Conservation (phyloP, 225 moss, liverwort and hornwort species). For the Lunularia cruciata region DNA sequence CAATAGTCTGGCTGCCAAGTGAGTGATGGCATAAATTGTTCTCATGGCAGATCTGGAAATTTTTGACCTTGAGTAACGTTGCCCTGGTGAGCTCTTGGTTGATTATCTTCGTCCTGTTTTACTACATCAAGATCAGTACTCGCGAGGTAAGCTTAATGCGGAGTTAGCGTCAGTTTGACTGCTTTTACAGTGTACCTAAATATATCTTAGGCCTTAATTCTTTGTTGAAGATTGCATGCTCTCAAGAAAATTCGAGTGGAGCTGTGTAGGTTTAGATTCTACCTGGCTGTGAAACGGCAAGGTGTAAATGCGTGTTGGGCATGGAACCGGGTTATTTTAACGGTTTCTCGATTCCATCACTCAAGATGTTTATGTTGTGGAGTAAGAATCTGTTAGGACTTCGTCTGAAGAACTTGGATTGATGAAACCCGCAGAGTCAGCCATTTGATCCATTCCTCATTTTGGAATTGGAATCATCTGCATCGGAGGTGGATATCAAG, state of each 20-base stretch:
- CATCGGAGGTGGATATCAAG: conserved; percentile 80
- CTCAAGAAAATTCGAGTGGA: too few species aligned
- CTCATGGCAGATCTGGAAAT: conserved; percentile 62
- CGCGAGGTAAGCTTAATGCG: conserved; percentile 65
- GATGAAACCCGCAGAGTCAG: conserved; percentile 47
- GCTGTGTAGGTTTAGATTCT: too few species aligned
- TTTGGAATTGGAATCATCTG: conserved; percentile 69
- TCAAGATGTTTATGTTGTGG: neutral
- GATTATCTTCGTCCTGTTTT: conserved; percentile 78
- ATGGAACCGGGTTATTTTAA: too few species aligned
- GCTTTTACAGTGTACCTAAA: too few species aligned
- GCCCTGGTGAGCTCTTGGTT: conserved; percentile 72
- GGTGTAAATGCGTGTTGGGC: too few species aligned
- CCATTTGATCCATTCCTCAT: conserved; percentile 90
- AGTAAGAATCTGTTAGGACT: neutral
- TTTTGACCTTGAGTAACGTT: conserved; percentile 75
- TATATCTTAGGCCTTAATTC: too few species aligned
- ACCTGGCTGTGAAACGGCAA: too few species aligned
- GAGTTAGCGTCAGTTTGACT: too few species aligned
- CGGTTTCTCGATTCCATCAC: too few species aligned
- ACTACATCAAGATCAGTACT: conserved; percentile 81
- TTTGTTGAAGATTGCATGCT: too few species aligned
- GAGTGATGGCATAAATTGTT: neutral
- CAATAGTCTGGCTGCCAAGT: neutral
- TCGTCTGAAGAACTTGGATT: neutral